Conservation (phyloP, 129 eudicot genomes). For the carrot (Daucus carota) region DH1_v3.0 NC_030383.2:12516501-12517000, state of each 20-base stretch:
- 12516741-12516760: neutral
- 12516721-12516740: neutral
- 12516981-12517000: neutral
- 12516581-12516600: too few species aligned
- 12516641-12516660: too few species aligned
- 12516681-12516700: too few species aligned
- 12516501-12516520: too few species aligned
- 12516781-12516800: neutral
- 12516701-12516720: neutral
- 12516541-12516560: too few species aligned
- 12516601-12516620: too few species aligned
- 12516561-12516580: too few species aligned
- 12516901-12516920: neutral
- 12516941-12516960: neutral
- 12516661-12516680: too few species aligned
- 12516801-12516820: slow-evolving; percentile 1
- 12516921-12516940: neutral
- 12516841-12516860: neutral
- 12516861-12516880: neutral
- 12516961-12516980: neutral
- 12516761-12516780: neutral
- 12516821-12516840: neutral
- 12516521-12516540: too few species aligned
- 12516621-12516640: too few species aligned
- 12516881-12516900: neutral